A percentile compares a stretch with the other conserved stretches of the same genome.
Evolutionary conservation across 495 filamentous ascomycete species (phyloP).

Genomic region (Penicillium chermesinum): DNA sequence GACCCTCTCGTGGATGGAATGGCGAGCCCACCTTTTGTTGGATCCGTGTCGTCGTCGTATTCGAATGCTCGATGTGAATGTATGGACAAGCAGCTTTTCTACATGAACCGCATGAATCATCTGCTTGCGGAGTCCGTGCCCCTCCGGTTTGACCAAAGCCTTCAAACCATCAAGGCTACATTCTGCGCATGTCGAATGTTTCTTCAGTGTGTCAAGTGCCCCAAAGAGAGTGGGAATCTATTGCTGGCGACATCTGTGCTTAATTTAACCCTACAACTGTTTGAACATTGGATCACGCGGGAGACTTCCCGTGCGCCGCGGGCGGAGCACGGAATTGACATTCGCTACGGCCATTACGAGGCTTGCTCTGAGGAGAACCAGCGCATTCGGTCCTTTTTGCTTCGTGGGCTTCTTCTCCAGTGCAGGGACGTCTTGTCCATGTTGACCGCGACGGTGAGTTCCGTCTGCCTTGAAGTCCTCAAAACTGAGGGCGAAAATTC

Average conservation of each 20-base stretch:
- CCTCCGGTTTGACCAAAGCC: slow-evolving; percentile 35
- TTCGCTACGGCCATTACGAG: slow-evolving; percentile 40
- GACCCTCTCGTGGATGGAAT: slow-evolving; percentile 27
- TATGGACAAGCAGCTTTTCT: slow-evolving; percentile 28
- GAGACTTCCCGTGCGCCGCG: slow-evolving; percentile 17
- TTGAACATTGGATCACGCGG: slow-evolving; percentile 34
- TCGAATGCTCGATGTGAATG: slow-evolving; percentile 30
- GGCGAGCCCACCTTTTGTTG: slow-evolving; percentile 28
- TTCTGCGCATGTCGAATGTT: slow-evolving; percentile 32
- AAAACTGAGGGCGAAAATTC: slow-evolving; percentile 11
- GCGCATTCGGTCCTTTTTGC: slow-evolving; percentile 29
- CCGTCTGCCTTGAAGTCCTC: slow-evolving; percentile 3
- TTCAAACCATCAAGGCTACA: slow-evolving; percentile 32
- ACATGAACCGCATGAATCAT: slow-evolving; percentile 33
- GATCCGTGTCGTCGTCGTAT: slow-evolving; percentile 19
- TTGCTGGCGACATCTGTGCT: slow-evolving; percentile 31
- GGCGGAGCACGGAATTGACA: slow-evolving; percentile 16
- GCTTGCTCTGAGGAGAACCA: slow-evolving; percentile 30
- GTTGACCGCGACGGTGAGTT: slow-evolving; percentile 21
- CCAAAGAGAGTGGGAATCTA: slow-evolving; percentile 31
- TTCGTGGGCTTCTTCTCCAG: slow-evolving; percentile 27
- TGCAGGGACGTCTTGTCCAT: slow-evolving; percentile 27
- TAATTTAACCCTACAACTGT: slow-evolving; percentile 32
- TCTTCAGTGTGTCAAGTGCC: slow-evolving; percentile 32
- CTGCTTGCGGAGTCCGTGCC: slow-evolving; percentile 26